Conservation (phyloP, 441 rosid genomes). For the Dalechampia spathulata region DNA sequence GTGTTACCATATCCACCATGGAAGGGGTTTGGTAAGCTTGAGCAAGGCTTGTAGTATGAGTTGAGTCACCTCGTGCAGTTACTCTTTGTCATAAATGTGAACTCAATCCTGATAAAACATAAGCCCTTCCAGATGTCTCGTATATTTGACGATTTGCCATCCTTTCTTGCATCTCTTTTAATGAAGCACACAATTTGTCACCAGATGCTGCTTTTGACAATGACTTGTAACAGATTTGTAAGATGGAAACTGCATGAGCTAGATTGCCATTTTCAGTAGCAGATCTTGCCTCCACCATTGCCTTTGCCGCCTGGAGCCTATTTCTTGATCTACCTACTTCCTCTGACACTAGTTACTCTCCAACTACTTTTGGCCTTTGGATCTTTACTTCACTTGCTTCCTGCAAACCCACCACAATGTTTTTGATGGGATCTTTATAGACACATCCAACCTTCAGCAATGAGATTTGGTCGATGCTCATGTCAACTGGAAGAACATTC, state of each 20-base stretch:
- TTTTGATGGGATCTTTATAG: slow-evolving; percentile 65
- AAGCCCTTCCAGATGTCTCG: slow-evolving; percentile 87
- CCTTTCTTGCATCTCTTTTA: slow-evolving; percentile 90
- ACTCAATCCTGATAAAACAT: slow-evolving; percentile 87
- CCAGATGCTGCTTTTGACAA: slow-evolving; percentile 51
- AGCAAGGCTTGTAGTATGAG: slow-evolving; percentile 58
- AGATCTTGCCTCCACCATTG: slow-evolving; percentile 63
- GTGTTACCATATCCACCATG: slow-evolving; percentile 79
- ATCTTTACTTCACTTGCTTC: slow-evolving; percentile 37
- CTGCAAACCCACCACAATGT: slow-evolving; percentile 39
- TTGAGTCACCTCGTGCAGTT: slow-evolving; percentile 88
- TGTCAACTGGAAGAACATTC: slow-evolving; percentile 46
- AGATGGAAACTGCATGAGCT: slow-evolving; percentile 46
- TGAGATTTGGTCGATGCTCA: slow-evolving; percentile 27
- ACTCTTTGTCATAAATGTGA: slow-evolving; percentile 98
- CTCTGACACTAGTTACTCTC: slow-evolving; percentile 39
- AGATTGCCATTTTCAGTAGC: slow-evolving; percentile 77
- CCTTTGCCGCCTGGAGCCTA: slow-evolving; percentile 75
- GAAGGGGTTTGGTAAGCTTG: slow-evolving; percentile 86
- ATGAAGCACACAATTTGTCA: slow-evolving; percentile 58
- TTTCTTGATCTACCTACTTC: slow-evolving; percentile 86
- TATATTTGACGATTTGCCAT: slow-evolving; percentile 81
- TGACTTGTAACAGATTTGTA: slow-evolving; percentile 45
- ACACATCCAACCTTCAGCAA: slow-evolving; percentile 60
- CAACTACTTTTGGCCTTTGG: slow-evolving; percentile 44